A percentile compares a stretch with the other conserved stretches of the same genome.
Evolutionary conservation across 768 basidiomycete genomes (phyloP).

Genomic region (Trametes cingulata): DNA sequence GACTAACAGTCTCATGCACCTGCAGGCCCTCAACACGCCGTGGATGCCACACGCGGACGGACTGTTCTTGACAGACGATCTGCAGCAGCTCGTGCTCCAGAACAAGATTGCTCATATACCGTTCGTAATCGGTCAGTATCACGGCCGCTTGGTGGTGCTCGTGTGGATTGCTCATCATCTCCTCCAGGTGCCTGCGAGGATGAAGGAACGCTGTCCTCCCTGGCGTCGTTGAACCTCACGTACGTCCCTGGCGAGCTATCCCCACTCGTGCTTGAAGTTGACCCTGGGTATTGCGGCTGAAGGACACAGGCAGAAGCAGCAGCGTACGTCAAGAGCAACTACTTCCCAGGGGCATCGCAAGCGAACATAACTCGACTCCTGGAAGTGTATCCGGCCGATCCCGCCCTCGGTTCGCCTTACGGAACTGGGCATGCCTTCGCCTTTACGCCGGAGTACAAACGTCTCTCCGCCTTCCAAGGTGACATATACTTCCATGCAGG

Average conservation of each 20-base stretch:
- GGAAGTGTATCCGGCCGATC: conserved; percentile 32
- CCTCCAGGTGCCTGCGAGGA: conserved; percentile 52
- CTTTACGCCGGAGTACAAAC: conserved; percentile 42
- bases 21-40: conserved; percentile 44
- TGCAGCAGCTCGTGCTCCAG: conserved; percentile 42
- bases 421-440: conserved; percentile 47
- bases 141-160: neutral
- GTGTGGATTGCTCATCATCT: conserved; percentile 31
- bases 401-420: conserved; percentile 53
- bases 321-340: conserved; percentile 22
- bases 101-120: conserved; percentile 51
- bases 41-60: conserved; percentile 56
- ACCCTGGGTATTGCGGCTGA: neutral
- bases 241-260: conserved; percentile 13
- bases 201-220: conserved; percentile 50
- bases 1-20: neutral
- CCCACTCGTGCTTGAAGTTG: too few relatives aligned
- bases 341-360: conserved; percentile 26
- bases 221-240: conserved; percentile 33
- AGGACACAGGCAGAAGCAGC: conserved; percentile 28
- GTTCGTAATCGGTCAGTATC: conserved; percentile 41
- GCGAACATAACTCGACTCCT: conserved; percentile 19
- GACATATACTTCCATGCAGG: conserved; percentile 31
- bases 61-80: conserved; percentile 43
- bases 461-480: conserved; percentile 31